Base-by-base conservation (phyloP, 129 eudicot species). In the Rutidosis leptorrhynchoides region DNA sequence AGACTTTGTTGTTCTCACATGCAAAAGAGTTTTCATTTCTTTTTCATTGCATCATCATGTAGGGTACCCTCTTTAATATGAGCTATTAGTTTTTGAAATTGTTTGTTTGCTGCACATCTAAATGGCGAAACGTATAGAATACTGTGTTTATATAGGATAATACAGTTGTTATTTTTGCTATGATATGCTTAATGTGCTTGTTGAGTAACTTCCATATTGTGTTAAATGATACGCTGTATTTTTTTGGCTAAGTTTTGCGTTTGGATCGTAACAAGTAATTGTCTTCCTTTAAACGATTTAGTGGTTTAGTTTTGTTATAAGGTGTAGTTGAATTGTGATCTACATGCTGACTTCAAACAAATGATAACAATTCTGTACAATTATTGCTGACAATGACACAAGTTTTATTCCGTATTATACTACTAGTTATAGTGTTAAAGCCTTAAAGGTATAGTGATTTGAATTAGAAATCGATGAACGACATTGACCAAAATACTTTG, bases 11-110 rank as follows among this genome's bases (percentile, higher is more conserved):
- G 56, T 73, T 64, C 48, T 45, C 49, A 65, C 48, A 6, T 66
- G 67, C 25, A 23, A 65, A 66, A 74, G 67, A 65, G 59, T 45
- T 22, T 56, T 53, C 61, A 35, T 62, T 62, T 72, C 52, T 3
- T 55, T 65, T 73, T 53, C 33, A 21, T 64, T 56, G 49, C 65
- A 35, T 42, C 64, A 54, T 64, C 67, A 66, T 74, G 72, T 42
- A 29, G 56, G 59, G 77, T 57, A 58, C 67, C 55, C 56, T 74
- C 28, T 57, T 65, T 25, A 74, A 65, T 57, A n/a, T 29, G 20
- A 29, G 59, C 26, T n/a, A 30, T 46, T 32, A 58, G 20, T 11
- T 57, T 51, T 65, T 29, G 52, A 74, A 74, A 45, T 57, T 51
- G 49, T 30, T 23, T 58, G n/a, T 58, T 54, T 62, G 45, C 32